A percentile compares a stretch with the other conserved stretches of the same genome.
phyloP scores from a whole-genome alignment of 1,139 yeast genomes.

The Magnusiomyces suaveolens region DNA sequence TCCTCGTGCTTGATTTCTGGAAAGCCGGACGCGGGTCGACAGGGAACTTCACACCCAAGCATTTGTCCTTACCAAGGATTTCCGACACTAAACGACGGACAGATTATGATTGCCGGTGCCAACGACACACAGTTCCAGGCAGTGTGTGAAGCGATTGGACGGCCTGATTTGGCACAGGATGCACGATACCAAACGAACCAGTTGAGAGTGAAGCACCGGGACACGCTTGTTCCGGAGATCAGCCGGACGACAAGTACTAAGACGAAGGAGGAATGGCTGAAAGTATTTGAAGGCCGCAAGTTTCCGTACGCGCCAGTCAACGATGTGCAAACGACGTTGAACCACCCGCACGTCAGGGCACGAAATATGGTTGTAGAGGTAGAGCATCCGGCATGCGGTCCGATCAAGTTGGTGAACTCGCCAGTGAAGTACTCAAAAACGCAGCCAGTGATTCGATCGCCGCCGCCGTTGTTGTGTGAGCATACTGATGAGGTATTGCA shows the following conservation, averaged over 20 bases:
- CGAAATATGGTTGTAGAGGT: conserved; percentile 33
- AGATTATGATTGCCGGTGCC: conserved; percentile 38
- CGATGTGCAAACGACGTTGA: conserved; percentile 32
- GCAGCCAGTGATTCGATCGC: conserved; percentile 30
- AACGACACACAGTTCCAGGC: conserved; percentile 33
- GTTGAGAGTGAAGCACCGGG: conserved; percentile 32
- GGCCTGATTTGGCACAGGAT: conserved; percentile 34
- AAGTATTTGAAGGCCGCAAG: conserved; percentile 27
- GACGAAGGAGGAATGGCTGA: conserved; percentile 33
- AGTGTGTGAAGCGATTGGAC: conserved; percentile 31
- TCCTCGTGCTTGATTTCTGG: conserved; percentile 35
- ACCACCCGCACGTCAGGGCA: conserved; percentile 33
- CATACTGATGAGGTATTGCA: conserved; percentile 28
- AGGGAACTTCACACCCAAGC: conserved; percentile 38
- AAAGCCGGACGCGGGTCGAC: conserved; percentile 34
- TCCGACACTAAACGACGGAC: conserved; percentile 31
- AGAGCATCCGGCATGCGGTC: conserved; percentile 32
- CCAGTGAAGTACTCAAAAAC: conserved; percentile 36
- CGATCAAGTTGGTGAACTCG: conserved; percentile 32
- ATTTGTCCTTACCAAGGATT: conserved; percentile 39
- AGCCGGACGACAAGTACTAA: conserved; percentile 24
- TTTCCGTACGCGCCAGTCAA: conserved; percentile 38
- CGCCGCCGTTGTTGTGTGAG: conserved; percentile 35
- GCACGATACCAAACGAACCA: conserved; percentile 32
- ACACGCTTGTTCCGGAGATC: conserved; percentile 30